phyloP scores from a whole-genome alignment of 1,139 yeast species.

The Wickerhamomyces sp. region DNA sequence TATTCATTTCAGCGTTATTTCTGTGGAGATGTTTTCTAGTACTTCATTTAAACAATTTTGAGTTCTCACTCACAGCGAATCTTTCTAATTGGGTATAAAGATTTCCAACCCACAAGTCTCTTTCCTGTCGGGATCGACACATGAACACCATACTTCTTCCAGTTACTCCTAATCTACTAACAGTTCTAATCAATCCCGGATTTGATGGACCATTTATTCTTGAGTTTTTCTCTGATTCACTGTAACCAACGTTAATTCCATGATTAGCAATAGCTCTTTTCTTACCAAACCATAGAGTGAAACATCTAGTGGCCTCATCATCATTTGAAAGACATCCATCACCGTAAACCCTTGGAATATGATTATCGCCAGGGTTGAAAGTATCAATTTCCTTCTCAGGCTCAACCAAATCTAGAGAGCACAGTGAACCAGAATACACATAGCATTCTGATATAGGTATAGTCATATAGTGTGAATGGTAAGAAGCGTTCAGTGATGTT shows the following conservation, averaged over 20 bases:
- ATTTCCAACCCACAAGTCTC: conserved; percentile 77
- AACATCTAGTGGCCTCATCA: conserved; percentile 66
- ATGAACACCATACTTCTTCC: conserved; percentile 71
- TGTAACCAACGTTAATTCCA: conserved; percentile 8
- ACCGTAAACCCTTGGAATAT: conserved; percentile 65
- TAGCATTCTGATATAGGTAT: conserved; percentile 67
- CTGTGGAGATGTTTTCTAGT: background rate
- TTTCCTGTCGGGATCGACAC: conserved; percentile 77
- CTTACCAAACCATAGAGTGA: conserved; percentile 79
- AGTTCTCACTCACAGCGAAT: conserved; percentile 22
- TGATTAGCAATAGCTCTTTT: conserved; percentile 41
- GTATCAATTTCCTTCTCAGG: conserved; percentile 43
- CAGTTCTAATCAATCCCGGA: conserved; percentile 40
- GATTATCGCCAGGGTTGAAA: conserved; percentile 48
- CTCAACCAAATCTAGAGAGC: conserved; percentile 52
- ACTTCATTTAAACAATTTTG: too few relatives aligned
- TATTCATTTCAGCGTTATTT: too few relatives aligned
- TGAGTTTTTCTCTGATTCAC: conserved; percentile 1
- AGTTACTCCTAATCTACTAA: conserved; percentile 57
- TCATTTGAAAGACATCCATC: conserved; percentile 88
- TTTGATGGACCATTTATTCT: conserved; percentile 23
- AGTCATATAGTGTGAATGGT: conserved; percentile 46
- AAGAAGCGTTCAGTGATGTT: conserved; percentile 38
- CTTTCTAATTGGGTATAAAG: conserved; percentile 64
- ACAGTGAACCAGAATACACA: conserved; percentile 65